A percentile compares a stretch with the other conserved stretches of the same genome.
Conservation (phyloP, 257 asterid species). For the Petunia axillaris region DNA sequence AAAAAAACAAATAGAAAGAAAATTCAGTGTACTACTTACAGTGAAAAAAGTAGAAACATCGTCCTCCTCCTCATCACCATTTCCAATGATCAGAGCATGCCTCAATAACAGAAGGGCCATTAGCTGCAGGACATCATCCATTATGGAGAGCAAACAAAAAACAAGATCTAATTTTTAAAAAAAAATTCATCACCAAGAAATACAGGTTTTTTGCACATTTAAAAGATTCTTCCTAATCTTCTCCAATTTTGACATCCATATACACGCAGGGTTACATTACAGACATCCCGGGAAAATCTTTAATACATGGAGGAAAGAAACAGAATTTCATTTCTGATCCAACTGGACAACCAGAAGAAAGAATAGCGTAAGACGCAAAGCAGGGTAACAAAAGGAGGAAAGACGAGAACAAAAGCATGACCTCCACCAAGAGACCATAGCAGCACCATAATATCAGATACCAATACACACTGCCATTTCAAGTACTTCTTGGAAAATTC, state of each 20-base stretch:
- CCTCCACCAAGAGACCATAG: neutral
- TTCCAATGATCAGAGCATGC: constrained; percentile 50
- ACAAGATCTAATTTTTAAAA: neutral
- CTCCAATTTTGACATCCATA: constrained; percentile 12
- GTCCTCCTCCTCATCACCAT: constrained; percentile 49
- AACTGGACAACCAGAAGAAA: constrained; percentile 10
- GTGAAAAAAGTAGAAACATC: constrained; percentile 50
- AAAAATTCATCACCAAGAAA: neutral
- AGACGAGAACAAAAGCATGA: neutral
- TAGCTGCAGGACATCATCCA: constrained; percentile 37
- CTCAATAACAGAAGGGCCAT: constrained; percentile 58
- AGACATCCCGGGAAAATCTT: neutral
- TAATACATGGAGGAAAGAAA: neutral
- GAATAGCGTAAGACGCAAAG: neutral
- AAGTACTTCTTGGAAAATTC: neutral
- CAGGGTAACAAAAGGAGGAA: neutral
- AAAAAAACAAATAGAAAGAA: neutral
- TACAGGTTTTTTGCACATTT: constrained; percentile 10
- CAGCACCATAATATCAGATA: neutral
- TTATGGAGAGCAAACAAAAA: neutral
- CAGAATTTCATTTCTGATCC: neutral
- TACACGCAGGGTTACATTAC: neutral
- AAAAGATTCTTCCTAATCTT: neutral
- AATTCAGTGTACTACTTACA: constrained; percentile 34
- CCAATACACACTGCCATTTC: constrained; percentile 20